Evolutionary conservation across 1,139 yeast genomes (phyloP).

Genomic region (Hyphopichia wangnamkhiaoensis): DNA sequence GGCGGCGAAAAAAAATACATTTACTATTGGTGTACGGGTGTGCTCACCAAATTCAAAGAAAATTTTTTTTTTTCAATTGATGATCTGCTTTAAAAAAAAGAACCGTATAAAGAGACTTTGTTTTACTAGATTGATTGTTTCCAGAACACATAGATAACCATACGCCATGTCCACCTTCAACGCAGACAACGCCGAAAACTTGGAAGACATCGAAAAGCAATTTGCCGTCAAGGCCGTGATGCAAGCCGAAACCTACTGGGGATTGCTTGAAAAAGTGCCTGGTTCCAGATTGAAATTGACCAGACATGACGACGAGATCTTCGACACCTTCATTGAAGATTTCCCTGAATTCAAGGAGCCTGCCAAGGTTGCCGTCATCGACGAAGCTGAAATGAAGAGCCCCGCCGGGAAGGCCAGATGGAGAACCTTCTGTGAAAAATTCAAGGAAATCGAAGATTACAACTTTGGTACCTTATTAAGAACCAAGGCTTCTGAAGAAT

Average conservation of each 20-base stretch:
- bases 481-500: slow-evolving; percentile 66
- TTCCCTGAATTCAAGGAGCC: slow-evolving; percentile 84
- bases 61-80: neutral
- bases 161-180: slow-evolving; percentile 34
- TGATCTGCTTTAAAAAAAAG: neutral
- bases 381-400: slow-evolving; percentile 83
- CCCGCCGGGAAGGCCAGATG: slow-evolving; percentile 81
- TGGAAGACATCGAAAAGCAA: slow-evolving; percentile 83
- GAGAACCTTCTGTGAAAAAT: slow-evolving; percentile 84
- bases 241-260: slow-evolving; percentile 96
- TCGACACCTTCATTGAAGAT: slow-evolving; percentile 60
- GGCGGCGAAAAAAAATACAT: neutral
- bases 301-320: slow-evolving; percentile 80
- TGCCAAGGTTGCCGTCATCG: slow-evolving; percentile 54
- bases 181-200: slow-evolving; percentile 60
- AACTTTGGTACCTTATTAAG: slow-evolving; percentile 95
- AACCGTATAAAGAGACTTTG: no score
- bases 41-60: neutral
- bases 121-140: neutral
- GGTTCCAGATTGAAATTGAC: slow-evolving; percentile 82
- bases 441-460: slow-evolving; percentile 84
- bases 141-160: neutral
- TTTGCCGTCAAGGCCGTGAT: slow-evolving; percentile 97
- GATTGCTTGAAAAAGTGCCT: slow-evolving; percentile 66
- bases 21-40: slow-evolving; percentile 1